These are phyloP conservation scores for Coemansia sp. DNA, from an alignment of 192 early-diverging fungal genomes.

Conservation along the genomic window DNA sequence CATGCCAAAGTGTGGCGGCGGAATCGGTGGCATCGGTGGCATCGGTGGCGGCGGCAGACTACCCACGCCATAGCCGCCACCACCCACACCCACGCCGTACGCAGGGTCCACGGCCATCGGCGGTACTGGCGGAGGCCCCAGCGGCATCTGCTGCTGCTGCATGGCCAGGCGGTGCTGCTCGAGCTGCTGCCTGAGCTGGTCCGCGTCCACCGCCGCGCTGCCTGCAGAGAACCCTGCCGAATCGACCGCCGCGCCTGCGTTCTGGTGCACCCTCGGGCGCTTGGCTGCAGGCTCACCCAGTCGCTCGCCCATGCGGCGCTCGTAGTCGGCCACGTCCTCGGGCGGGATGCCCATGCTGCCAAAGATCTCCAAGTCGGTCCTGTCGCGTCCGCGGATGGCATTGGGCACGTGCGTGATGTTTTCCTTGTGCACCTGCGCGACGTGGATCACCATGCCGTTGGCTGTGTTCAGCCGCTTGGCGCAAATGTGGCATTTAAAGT, in stretches of 20 bases:
- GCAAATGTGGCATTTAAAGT: slow-evolving; percentile 90
- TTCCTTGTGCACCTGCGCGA: slow-evolving; percentile 92
- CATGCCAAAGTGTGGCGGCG: neutral
- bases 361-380: slow-evolving; percentile 88
- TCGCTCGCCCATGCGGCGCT: slow-evolving; percentile 47
- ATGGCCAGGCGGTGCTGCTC: slow-evolving; percentile 52
- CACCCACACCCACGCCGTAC: too few relatives aligned
- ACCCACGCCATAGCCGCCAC: neutral
- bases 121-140: slow-evolving; percentile 14
- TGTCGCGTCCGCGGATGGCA: slow-evolving; percentile 78
- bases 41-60: slow-evolving; percentile 3
- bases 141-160: slow-evolving; percentile 41
- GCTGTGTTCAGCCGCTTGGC: slow-evolving; percentile 83
- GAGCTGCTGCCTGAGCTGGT: slow-evolving; percentile 44
- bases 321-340: slow-evolving; percentile 71
- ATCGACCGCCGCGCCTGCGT: slow-evolving; percentile 29
- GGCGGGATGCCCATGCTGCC: slow-evolving; percentile 91
- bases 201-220: slow-evolving; percentile 33
- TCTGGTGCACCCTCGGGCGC: slow-evolving; percentile 35
- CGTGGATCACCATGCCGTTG: slow-evolving; percentile 86
- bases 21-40: slow-evolving; percentile 2
- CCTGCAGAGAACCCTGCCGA: slow-evolving; percentile 42
- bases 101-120: slow-evolving; percentile 13
- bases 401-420: slow-evolving; percentile 73
- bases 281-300: slow-evolving; percentile 48